These are phyloP conservation scores for Trichosporon coremiiforme DNA, from an alignment of 1,284 basidiomycete genomes.

Conservation along the genomic window DNA sequence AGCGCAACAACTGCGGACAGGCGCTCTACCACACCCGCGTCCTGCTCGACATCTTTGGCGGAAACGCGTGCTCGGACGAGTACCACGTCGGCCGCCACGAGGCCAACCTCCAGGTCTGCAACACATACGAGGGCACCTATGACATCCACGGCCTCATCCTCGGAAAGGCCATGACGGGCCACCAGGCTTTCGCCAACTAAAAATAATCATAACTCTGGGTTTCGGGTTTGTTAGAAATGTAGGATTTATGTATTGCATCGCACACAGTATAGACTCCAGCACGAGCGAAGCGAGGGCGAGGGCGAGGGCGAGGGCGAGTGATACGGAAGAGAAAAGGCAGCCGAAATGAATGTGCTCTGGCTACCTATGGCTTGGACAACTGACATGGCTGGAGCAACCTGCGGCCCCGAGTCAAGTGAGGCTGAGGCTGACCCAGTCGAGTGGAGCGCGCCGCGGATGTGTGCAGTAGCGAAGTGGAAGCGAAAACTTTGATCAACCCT, in stretches of 20 bases:
- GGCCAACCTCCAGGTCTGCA: slow-evolving; percentile 85
- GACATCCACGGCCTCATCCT: slow-evolving; percentile 85
- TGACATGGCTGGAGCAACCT: no score
- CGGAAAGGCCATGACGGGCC: slow-evolving; percentile 85
- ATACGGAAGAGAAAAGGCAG: no score
- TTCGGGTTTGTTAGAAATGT: background rate
- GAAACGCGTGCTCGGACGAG: slow-evolving; percentile 89
- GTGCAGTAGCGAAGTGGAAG: no score
- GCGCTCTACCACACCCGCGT: slow-evolving; percentile 77
- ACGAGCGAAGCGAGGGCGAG: no score
- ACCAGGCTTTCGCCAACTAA: slow-evolving; percentile 49
- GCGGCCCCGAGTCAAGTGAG: no score
- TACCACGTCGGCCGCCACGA: slow-evolving; percentile 85
- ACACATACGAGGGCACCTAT: slow-evolving; percentile 82
- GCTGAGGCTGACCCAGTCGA: no score
- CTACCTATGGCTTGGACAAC: no score
- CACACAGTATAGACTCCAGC: background rate
- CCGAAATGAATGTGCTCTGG: no score
- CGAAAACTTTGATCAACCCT: no score
- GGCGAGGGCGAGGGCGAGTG: no score
- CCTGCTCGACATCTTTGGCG: slow-evolving; percentile 84
- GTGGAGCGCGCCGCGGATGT: no score
- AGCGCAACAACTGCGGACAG: slow-evolving; percentile 95
- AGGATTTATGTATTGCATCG: slow-evolving; percentile 11
- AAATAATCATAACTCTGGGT: background rate